phyloP scores from a whole-genome alignment of 805 yeast species.

The Yueomyces sinensis region DNA sequence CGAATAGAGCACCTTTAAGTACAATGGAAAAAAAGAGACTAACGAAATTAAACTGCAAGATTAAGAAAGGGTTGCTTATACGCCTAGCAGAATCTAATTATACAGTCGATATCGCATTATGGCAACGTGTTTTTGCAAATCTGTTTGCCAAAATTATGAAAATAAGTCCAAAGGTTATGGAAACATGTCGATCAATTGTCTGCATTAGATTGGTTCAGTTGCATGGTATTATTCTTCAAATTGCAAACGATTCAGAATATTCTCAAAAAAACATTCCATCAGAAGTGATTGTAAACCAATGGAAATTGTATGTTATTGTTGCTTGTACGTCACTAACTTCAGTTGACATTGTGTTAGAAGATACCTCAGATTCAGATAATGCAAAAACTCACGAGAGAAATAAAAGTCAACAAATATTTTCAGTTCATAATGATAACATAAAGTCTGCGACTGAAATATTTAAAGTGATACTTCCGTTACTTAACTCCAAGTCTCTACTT shows the following conservation, averaged over 20 bases:
- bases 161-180: slow-evolving; percentile 84
- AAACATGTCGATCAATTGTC: slow-evolving; percentile 80
- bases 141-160: slow-evolving; percentile 60
- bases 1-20: slow-evolving; percentile 36
- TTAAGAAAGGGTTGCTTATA: slow-evolving; percentile 54
- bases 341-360: not conserved
- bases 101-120: slow-evolving; percentile 92
- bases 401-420: slow-evolving; percentile 64
- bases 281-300: slow-evolving; percentile 65
- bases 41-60: slow-evolving; percentile 41
- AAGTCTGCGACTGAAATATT: slow-evolving; percentile 87
- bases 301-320: slow-evolving; percentile 80
- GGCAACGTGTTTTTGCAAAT: slow-evolving; percentile 82
- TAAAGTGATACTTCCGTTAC: slow-evolving; percentile 70
- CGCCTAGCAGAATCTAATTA: slow-evolving; percentile 80
- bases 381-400: slow-evolving; percentile 56
- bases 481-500: slow-evolving; percentile 53
- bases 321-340: slow-evolving; percentile 88
- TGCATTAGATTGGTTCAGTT: slow-evolving; percentile 82
- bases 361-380: slow-evolving; percentile 57
- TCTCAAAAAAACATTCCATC: slow-evolving; percentile 34
- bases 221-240: slow-evolving; percentile 51
- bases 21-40: slow-evolving; percentile 71
- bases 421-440: slow-evolving; percentile 79
- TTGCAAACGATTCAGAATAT: slow-evolving; percentile 32